Evolutionary conservation across 352 stramenopile species (phyloP).

Genomic region (Pythium brachiatum): DNA sequence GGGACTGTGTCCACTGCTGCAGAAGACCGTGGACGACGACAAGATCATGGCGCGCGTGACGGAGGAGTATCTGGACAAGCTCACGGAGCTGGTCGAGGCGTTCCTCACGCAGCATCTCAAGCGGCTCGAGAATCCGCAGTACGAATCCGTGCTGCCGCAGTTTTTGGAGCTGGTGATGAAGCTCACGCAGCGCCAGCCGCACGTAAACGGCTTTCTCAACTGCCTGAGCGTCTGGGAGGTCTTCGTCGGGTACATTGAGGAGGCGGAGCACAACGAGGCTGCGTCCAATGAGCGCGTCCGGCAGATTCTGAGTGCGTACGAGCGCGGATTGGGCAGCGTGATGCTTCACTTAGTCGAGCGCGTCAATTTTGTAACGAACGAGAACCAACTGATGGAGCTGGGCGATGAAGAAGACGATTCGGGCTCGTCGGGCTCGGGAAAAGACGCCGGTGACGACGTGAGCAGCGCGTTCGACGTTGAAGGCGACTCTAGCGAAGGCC

Average conservation of each 20-base stretch:
- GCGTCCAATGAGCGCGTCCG: constrained; percentile 48
- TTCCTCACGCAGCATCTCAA: constrained; percentile 77
- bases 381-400: constrained; percentile 60
- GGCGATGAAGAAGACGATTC: constrained; percentile 36
- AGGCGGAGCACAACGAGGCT: constrained; percentile 66
- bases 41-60: constrained; percentile 36
- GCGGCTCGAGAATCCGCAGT: constrained; percentile 59
- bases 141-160: constrained; percentile 38
- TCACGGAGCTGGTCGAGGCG: constrained; percentile 70
- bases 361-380: constrained; percentile 64
- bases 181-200: constrained; percentile 69
- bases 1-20: constrained; percentile 52
- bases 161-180: constrained; percentile 58
- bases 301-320: constrained; percentile 57
- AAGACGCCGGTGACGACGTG: constrained; percentile 40
- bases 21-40: constrained; percentile 59
- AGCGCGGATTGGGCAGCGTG: constrained; percentile 63
- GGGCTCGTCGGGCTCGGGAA: constrained; percentile 18
- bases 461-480: constrained; percentile 31
- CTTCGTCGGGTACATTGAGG: constrained; percentile 80
- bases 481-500: constrained; percentile 19
- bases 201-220: constrained; percentile 73
- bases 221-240: constrained; percentile 82
- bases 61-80: constrained; percentile 70
- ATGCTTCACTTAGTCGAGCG: constrained; percentile 80